Conservation (phyloP, 1,284 basidiomycete species). For the Trametes sp. region DNA sequence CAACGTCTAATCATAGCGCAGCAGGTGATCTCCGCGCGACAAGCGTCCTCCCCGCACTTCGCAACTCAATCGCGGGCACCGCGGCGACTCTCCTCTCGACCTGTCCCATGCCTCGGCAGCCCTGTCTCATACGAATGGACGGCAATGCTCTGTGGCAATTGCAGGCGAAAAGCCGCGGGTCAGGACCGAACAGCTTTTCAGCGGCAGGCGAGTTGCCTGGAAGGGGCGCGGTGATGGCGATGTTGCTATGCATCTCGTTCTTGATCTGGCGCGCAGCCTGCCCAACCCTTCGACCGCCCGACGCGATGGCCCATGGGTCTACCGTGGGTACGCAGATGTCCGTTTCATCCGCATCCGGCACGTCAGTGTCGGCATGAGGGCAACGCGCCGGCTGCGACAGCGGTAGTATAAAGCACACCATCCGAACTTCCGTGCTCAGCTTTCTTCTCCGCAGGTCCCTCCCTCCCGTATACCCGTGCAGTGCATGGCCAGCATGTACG, state of each 20-base stretch:
- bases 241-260: slow-evolving; percentile 15
- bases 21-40: neutral
- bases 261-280: slow-evolving; percentile 4
- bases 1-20: neutral
- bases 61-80: neutral
- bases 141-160: no score
- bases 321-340: neutral
- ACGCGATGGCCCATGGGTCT: neutral
- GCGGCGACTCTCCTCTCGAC: neutral
- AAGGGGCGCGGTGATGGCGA: slow-evolving; percentile 1
- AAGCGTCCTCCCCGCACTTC: neutral
- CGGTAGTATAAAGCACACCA: neutral
- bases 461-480: slow-evolving; percentile 12
- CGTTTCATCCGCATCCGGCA: neutral
- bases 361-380: slow-evolving; percentile 3
- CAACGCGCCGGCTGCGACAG: slow-evolving; percentile 1
- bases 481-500: slow-evolving; percentile 17
- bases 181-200: neutral
- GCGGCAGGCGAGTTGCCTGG: neutral
- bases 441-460: slow-evolving; percentile 8
- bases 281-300: neutral
- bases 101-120: no score
- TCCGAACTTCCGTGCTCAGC: neutral
- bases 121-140: neutral
- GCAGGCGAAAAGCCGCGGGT: neutral